Conservation (phyloP, 345 rosid genomes). For the Eucalyptus albens region DNA sequence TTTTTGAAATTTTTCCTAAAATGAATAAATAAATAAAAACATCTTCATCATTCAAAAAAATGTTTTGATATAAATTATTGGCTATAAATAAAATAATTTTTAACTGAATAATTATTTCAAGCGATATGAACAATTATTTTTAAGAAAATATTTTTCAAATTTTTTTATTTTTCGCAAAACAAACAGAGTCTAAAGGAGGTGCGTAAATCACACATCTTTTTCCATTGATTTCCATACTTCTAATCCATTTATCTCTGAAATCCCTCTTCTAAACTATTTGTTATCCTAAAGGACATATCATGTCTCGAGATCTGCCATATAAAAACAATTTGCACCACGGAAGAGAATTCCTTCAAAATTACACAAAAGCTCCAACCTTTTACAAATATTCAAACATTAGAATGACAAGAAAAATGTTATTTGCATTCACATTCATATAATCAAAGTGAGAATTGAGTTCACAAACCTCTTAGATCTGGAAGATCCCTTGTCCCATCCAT, state of each 20-base stretch:
- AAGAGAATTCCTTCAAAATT: background rate
- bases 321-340: background rate
- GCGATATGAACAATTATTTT: fast-evolving
- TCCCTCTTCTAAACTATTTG: background rate
- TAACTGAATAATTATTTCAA: too few species aligned
- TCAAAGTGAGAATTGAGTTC: background rate
- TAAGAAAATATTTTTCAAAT: too few species aligned
- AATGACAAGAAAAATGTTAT: background rate
- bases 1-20: too few species aligned
- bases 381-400: background rate
- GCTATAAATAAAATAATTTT: too few species aligned
- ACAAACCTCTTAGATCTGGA: background rate
- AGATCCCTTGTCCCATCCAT: background rate
- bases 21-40: too few species aligned
- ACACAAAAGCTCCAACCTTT: background rate
- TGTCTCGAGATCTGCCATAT: background rate
- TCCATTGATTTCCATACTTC: background rate
- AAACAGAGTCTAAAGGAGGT: background rate
- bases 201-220: background rate
- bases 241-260: background rate
- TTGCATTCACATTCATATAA: background rate
- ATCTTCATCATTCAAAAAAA: too few species aligned
- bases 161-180: background rate
- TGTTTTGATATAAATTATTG: too few species aligned
- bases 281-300: background rate